These are phyloP conservation scores for Penicillium verhagenii DNA, from an alignment of 495 filamentous ascomycete species.

Conservation along the genomic window DNA sequence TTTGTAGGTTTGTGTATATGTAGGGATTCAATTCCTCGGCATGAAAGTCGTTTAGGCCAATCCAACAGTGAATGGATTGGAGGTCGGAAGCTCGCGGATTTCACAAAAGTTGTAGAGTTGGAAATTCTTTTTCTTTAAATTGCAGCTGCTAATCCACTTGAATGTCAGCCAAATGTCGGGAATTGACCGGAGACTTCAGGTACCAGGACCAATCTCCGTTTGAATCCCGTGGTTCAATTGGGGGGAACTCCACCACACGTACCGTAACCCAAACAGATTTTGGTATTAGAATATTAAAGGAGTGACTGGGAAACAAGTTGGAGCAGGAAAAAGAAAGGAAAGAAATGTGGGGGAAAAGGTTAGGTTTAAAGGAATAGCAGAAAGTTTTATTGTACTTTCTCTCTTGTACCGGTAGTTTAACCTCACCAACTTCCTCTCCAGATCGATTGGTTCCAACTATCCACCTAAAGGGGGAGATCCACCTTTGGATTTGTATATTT, in stretches of 20 bases:
- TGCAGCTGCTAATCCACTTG: not conserved
- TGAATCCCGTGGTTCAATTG: not conserved
- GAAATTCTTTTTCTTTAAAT: not conserved
- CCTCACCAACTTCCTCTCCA: not conserved
- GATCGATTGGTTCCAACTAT: constrained; percentile 7
- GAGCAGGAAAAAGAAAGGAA: constrained; percentile 1
- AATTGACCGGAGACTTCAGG: not conserved
- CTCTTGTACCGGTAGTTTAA: not conserved
- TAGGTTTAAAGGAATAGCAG: not conserved
- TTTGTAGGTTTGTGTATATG: constrained; percentile 12
- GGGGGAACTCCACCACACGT: constrained; percentile 8
- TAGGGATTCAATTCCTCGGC: constrained; percentile 4
- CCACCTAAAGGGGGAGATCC: constrained; percentile 20
- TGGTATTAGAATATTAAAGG: not conserved
- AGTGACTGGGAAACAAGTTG: not conserved
- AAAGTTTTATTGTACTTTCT: too few species aligned
- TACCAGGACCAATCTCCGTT: not conserved
- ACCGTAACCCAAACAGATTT: not conserved
- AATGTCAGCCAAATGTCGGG: not conserved
- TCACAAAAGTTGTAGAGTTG: not conserved
- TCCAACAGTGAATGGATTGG: not conserved
- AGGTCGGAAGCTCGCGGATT: not conserved
- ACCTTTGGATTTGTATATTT: not conserved
- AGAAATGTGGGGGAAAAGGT: not conserved
- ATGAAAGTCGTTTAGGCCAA: not conserved